Evolutionary conservation across 345 rosid genomes (phyloP), one percentile per base, ranked within the genome.

Genomic region (Moringa oleifera): DNA sequence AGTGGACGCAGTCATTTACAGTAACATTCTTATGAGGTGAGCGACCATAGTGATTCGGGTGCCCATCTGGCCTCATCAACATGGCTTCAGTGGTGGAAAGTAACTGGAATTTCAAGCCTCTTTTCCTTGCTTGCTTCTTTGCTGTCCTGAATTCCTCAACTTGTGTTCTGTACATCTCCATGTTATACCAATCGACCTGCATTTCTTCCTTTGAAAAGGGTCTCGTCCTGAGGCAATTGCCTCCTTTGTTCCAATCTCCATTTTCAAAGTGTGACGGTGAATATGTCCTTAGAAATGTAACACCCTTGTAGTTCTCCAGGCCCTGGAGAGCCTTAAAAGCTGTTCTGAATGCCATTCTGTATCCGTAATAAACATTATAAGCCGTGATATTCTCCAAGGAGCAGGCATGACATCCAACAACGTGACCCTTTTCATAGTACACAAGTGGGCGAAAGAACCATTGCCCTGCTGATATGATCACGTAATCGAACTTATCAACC

Each of bases 191-290:
- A n/a, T 71, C 72, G 0, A 83, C 67, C 63, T 68, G 77, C 78
- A 64, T 69, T 71, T 81, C 83, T 56, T 78, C 74, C 62, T 65
- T 69, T 9, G 75, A 33, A 31, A 71, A 71, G 7, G 88, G 91
- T 71, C 23, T 55, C 53, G 70, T 81, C 70, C 88, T 83, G 2
- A 0, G 31, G 63, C 91, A 51, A 19, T 66, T 74, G n/a, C 97
- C 95, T 20, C 93, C 89, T 49, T 66, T 67, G 50, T 82, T 71
- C 97, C 97, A 90, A 0, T 65, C 79, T 23, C 92, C 92, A 51
- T 74, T 65, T 67, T 87, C 92, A 15, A 83, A 85, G 49, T 90
- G 97, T 0, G 83, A 62, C 0, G 89, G 95, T 15, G 92, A 70
- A 61, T 61, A 71, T 49, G 75, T 71, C 47, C 71, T 66, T 45